Conservation (phyloP, 345 rosid species). For the Gynandropsis gynandra region DNA sequence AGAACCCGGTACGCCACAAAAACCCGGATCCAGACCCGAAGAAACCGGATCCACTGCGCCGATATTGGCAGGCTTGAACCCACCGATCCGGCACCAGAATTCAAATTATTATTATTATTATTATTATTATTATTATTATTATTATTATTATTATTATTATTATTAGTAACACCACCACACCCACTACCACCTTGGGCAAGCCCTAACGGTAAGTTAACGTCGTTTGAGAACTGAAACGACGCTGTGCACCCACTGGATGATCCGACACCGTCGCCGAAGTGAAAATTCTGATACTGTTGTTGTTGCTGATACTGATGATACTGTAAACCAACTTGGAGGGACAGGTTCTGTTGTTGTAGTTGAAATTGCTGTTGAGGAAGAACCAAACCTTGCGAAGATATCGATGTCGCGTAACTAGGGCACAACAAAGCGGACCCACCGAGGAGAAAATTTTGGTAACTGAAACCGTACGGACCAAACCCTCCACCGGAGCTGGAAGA, state of each 20-base stretch:
- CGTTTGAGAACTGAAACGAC: constrained; percentile 10
- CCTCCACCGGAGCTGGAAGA: constrained; percentile 17
- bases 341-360: constrained; percentile 27
- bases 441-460: constrained; percentile 18
- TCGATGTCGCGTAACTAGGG: constrained; percentile 20
- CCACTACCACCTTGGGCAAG: constrained; percentile 21
- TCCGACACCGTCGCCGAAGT: constrained; percentile 5
- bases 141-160: neutral
- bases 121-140: neutral
- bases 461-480: constrained; percentile 19
- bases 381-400: neutral
- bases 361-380: constrained; percentile 14
- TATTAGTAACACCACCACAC: neutral
- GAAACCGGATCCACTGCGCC: constrained; percentile 25
- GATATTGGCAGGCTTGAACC: constrained; percentile 40
- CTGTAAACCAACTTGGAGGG: constrained; percentile 23
- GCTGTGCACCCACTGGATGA: constrained; percentile 12
- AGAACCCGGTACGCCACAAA: constrained; percentile 35
- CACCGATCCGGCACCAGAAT: constrained; percentile 38
- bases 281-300: constrained; percentile 25
- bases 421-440: constrained; percentile 27
- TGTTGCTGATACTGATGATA: constrained; percentile 22
- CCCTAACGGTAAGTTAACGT: constrained; percentile 15
- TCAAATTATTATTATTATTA: constrained; percentile 13
- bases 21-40: constrained; percentile 41